Percentiles rank a stretch among this genome's conserved stretches.
phyloP scores from a whole-genome alignment of 1,284 basidiomycete genomes.

The Takashimella tepidaria region DNA sequence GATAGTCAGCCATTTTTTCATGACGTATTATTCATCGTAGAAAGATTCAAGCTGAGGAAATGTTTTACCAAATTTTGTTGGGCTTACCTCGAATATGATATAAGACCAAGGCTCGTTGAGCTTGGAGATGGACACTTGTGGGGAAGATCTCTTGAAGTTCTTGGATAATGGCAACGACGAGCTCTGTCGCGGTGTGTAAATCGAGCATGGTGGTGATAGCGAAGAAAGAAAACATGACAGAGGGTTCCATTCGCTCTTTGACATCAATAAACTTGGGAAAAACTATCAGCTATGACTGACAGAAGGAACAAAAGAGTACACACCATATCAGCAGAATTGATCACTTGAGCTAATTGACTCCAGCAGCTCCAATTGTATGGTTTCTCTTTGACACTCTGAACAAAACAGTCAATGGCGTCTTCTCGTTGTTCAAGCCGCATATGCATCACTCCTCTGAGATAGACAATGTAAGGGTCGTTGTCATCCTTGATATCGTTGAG shows the following conservation, averaged over 20 bases:
- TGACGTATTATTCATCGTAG: not conserved
- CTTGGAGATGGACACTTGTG: constrained; percentile 77
- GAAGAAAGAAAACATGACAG: constrained; percentile 59
- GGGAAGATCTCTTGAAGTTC: constrained; percentile 78
- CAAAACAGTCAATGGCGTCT: constrained; percentile 76
- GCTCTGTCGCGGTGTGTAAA: constrained; percentile 79
- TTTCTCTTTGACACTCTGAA: constrained; percentile 71
- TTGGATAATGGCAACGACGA: constrained; percentile 66
- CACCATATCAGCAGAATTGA: constrained; percentile 88
- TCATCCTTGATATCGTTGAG: constrained; percentile 57
- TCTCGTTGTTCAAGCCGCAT: constrained; percentile 70
- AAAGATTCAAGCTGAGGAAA: no score
- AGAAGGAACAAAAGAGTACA: constrained; percentile 9
- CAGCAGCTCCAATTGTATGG: constrained; percentile 98
- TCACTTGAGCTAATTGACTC: constrained; percentile 71
- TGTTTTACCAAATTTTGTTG: no score
- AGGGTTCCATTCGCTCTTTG: constrained; percentile 41
- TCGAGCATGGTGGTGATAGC: constrained; percentile 84
- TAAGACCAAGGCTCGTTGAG: constrained; percentile 74
- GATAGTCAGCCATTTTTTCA: constrained; percentile 16
- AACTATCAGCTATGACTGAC: not conserved
- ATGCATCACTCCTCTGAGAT: constrained; percentile 72
- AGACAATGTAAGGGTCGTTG: constrained; percentile 72
- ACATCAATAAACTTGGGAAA: constrained; percentile 42
- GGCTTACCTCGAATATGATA: constrained; percentile 82